A percentile compares a stretch with the other conserved stretches of the same genome.
Conservation (phyloP, 2,329 filamentous ascomycete genomes). For the Aspergillus fijiensis region DNA sequence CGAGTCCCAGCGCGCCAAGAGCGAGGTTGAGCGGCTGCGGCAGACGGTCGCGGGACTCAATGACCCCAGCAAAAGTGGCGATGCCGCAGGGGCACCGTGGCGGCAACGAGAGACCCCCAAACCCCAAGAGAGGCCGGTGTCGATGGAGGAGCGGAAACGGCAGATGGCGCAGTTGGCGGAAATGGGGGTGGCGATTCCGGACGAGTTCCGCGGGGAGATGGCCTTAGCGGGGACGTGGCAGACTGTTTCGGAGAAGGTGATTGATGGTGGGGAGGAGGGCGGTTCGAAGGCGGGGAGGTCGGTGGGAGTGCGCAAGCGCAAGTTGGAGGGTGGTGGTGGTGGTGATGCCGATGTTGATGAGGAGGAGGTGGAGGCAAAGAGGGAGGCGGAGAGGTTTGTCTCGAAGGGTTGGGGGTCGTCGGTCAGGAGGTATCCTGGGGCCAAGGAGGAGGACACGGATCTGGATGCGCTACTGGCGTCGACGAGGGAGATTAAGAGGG, state of each 20-base stretch:
- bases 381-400: slow-evolving; percentile 31
- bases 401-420: slow-evolving; percentile 48
- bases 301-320: slow-evolving; percentile 48
- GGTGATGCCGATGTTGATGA: slow-evolving; percentile 35
- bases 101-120: slow-evolving; percentile 25
- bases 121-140: slow-evolving; percentile 42
- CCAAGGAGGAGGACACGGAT: slow-evolving; percentile 36
- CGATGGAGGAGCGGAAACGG: slow-evolving; percentile 68
- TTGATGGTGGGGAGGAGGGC: slow-evolving; percentile 32
- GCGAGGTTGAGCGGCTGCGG: slow-evolving; percentile 83
- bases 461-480: slow-evolving; percentile 46
- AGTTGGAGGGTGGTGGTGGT: slow-evolving; percentile 24
- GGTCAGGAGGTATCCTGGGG: slow-evolving; percentile 42
- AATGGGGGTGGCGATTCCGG: slow-evolving; percentile 81
- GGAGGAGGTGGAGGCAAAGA: slow-evolving; percentile 42
- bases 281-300: slow-evolving; percentile 44
- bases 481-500: slow-evolving; percentile 41
- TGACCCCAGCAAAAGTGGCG: slow-evolving; percentile 19
- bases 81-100: slow-evolving; percentile 26
- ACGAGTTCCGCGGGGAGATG: slow-evolving; percentile 74
- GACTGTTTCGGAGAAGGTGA: slow-evolving; percentile 55
- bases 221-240: slow-evolving; percentile 90
- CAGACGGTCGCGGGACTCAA: slow-evolving; percentile 61
- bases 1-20: slow-evolving; percentile 77
- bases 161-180: slow-evolving; percentile 86